Evolutionary conservation across 2,329 filamentous ascomycete species (phyloP).

Genomic region (Plenodomus lindquistii): DNA sequence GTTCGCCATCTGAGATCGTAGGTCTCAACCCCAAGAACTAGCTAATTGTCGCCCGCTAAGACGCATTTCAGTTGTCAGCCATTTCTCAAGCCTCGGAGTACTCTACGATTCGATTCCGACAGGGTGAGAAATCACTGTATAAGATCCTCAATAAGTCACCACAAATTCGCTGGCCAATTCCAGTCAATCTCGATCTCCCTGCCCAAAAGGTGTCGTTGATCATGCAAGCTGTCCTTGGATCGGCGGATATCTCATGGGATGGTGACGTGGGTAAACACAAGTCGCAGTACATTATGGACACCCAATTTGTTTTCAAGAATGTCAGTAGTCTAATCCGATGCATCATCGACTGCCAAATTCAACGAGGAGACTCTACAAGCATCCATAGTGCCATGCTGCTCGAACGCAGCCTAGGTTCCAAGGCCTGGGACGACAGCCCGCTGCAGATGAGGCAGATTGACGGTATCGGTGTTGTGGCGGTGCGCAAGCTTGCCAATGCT

Average conservation of each 20-base stretch:
- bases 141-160: constrained; percentile 72
- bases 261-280: constrained; percentile 61
- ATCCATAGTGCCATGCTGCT: constrained; percentile 74
- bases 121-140: constrained; percentile 69
- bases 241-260: constrained; percentile 57
- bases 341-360: constrained; percentile 73
- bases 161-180: constrained; percentile 72
- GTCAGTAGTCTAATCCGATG: constrained; percentile 73
- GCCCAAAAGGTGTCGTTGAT: constrained; percentile 78
- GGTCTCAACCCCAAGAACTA: constrained; percentile 32
- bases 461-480: constrained; percentile 73
- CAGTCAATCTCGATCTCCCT: constrained; percentile 65
- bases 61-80: constrained; percentile 60
- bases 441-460: constrained; percentile 83
- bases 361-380: constrained; percentile 66
- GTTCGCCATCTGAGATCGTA: constrained; percentile 70
- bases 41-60: constrained; percentile 4
- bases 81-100: constrained; percentile 74
- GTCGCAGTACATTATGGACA: constrained; percentile 64
- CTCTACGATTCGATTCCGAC: constrained; percentile 70
- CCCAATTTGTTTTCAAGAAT: constrained; percentile 66
- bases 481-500: constrained; percentile 72
- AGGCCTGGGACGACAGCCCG: constrained; percentile 79
- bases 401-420: constrained; percentile 73
- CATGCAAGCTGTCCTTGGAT: constrained; percentile 75